A percentile compares a stretch with the other conserved stretches of the same genome.
These are phyloP conservation scores for Diutina pseudorugosa DNA, from an alignment of 1,139 yeast species.

Conservation along the genomic window DNA sequence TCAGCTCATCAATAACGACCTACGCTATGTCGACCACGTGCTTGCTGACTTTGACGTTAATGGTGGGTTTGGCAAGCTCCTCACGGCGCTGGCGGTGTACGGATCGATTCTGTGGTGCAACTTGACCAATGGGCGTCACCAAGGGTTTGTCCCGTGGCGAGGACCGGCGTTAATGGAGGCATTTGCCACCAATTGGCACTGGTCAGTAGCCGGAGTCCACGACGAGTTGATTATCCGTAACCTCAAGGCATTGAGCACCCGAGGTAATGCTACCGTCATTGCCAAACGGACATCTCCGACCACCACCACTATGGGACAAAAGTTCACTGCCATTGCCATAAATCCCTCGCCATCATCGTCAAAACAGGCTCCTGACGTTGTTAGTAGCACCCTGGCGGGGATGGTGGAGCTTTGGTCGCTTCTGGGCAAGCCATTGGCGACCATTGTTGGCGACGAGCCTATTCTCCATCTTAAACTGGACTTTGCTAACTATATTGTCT, in stretches of 20 bases:
- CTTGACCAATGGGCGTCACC: conserved; percentile 28
- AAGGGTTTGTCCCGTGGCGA: conserved; percentile 21
- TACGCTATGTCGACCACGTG: conserved; percentile 16
- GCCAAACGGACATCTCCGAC: not conserved
- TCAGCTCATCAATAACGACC: conserved; percentile 17
- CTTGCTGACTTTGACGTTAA: conserved; percentile 27
- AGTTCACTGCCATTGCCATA: not conserved
- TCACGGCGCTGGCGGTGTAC: conserved; percentile 19
- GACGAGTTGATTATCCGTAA: not conserved
- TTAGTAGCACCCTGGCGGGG: not conserved
- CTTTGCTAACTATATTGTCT: conserved; percentile 17
- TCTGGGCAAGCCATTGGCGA: not conserved
- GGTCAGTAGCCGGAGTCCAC: conserved; percentile 9
- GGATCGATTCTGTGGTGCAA: conserved; percentile 29
- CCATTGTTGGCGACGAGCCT: conserved; percentile 10
- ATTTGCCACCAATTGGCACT: conserved; percentile 19
- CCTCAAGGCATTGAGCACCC: not conserved
- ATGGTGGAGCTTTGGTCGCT: not conserved
- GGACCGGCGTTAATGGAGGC: conserved; percentile 11
- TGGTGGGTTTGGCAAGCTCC: conserved; percentile 11
- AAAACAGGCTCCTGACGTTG: not conserved
- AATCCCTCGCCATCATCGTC: not conserved
- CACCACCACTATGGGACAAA: not conserved
- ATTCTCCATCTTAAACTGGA: conserved; percentile 19
- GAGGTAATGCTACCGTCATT: not conserved